Evolutionary conservation across 345 rosid species (phyloP).

Genomic region (Sonneratia caseolaris): DNA sequence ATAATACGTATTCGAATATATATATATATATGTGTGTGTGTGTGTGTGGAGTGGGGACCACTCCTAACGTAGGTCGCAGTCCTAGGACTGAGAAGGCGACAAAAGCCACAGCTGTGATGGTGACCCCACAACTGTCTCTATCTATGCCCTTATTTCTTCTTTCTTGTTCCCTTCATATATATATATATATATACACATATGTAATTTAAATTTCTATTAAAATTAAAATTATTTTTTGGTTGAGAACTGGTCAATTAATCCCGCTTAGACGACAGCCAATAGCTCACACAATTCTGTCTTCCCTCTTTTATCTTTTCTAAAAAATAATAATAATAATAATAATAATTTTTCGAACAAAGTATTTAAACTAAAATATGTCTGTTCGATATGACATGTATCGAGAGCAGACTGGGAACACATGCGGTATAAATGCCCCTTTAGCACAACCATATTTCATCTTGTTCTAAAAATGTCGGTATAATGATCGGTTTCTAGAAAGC

Average conservation of each 20-base stretch:
- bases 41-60: constrained; percentile 21
- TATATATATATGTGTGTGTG: neutral
- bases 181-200: neutral
- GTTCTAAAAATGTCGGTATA: too few species aligned
- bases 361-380: too few species aligned
- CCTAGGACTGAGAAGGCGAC: constrained; percentile 24
- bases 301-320: too few species aligned
- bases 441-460: too few species aligned
- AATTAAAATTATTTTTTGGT: neutral
- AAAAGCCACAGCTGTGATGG: constrained; percentile 32
- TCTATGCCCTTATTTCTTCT: neutral
- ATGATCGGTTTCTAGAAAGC: neutral
- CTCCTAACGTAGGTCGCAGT: constrained; percentile 12
- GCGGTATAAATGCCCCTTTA: too few species aligned
- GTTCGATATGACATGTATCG: too few species aligned
- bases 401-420: too few species aligned
- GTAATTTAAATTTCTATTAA: neutral
- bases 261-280: neutral
- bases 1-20: neutral
- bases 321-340: too few species aligned
- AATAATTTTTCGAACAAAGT: too few species aligned
- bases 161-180: too few species aligned
- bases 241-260: neutral
- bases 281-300: neutral
- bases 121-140: constrained; percentile 25